Evolutionary conservation across 192 early-diverging fungal genomes (phyloP).

Genomic region (Podila minutissima): DNA sequence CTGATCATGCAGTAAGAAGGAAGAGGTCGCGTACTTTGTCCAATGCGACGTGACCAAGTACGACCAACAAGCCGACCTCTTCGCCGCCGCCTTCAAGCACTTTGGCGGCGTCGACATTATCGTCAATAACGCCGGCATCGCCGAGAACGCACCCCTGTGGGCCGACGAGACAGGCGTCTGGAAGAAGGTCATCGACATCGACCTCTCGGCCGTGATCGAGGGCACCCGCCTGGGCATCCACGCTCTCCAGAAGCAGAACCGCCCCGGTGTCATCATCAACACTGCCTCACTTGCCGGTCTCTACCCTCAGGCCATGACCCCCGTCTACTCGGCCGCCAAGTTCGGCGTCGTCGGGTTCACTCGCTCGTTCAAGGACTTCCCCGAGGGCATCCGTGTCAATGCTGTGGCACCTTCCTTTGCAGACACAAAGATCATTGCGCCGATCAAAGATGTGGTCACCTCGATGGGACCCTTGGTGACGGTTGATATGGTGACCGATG

Average conservation of each 20-base stretch:
- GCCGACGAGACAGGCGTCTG: slow-evolving; percentile 53
- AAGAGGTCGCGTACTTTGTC: slow-evolving; percentile 54
- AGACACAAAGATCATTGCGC: slow-evolving; percentile 59
- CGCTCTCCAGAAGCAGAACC: slow-evolving; percentile 59
- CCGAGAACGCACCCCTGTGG: slow-evolving; percentile 52
- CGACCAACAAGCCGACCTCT: slow-evolving; percentile 44
- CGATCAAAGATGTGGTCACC: slow-evolving; percentile 46
- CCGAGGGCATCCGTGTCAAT: slow-evolving; percentile 67
- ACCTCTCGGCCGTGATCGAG: slow-evolving; percentile 78
- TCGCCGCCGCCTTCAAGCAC: slow-evolving; percentile 52
- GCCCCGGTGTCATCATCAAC: slow-evolving; percentile 73
- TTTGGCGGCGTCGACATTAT: slow-evolving; percentile 70
- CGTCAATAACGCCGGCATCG: slow-evolving; percentile 74
- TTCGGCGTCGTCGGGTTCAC: slow-evolving; percentile 76
- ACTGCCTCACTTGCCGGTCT: slow-evolving; percentile 80
- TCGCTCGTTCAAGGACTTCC: slow-evolving; percentile 55
- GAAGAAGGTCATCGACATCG: slow-evolving; percentile 75
- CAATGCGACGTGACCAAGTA: slow-evolving; percentile 62
- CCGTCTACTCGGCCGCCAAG: slow-evolving; percentile 83
- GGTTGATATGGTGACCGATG: slow-evolving; percentile 62
- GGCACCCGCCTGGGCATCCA: slow-evolving; percentile 77
- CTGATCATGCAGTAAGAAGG: slow-evolving; percentile 31
- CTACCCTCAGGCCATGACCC: slow-evolving; percentile 61
- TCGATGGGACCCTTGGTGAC: slow-evolving; percentile 32
- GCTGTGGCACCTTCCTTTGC: slow-evolving; percentile 70